Evolutionary conservation across 352 stramenopile genomes (phyloP), one percentile per base, ranked within the genome.

Genomic region (Saprolegnia diclina): DNA sequence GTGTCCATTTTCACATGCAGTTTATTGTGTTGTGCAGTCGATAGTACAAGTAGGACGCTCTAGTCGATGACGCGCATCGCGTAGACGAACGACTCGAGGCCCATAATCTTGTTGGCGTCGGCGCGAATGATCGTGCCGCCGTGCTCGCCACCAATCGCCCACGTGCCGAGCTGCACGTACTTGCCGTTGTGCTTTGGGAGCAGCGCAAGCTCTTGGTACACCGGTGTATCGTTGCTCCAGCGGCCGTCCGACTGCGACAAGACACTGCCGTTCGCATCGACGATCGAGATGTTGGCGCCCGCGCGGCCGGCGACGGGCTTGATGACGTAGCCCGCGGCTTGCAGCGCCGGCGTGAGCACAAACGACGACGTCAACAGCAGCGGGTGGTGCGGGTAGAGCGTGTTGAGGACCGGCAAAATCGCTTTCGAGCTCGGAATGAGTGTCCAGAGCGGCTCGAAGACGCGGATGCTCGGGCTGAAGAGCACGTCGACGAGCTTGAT

Each of bases 361-460:
- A 64, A 64, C 29, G 56, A 64, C 56, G 56, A 64, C n/a, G 13
- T 32, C 4, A 64, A 35, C 4, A 64, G 56, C 56, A 64, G 24
- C 19, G 56, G 56, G 22, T 64, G 56, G 35, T 64, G 45, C 16
- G 56, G 56, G 56, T 64, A 64, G 16, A 64, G 35, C 40, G 16
- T 14, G 24, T 32, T 38, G 24, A 64, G 56, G 0, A 64, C 56
- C 4, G 56, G 56, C 40, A 64, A 52, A 48, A 64, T 64, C 4
- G 56, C 56, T 35, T 64, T 64, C n/a, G 56, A 64, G 21, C 22
- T 45, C 6, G 56, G 35, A 9, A 64, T 22, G 21, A 64, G 14
- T 5, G 56, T 64, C 56, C 56, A 64, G 56, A 64, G 56, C 18
- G 56, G 56, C n/a, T 64, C 56, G 24, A 64, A 64, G n/a, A 64